These are phyloP conservation scores for Verticillium alfalfae DNA, from an alignment of 2,329 filamentous ascomycete genomes.

Conservation along the genomic window DNA sequence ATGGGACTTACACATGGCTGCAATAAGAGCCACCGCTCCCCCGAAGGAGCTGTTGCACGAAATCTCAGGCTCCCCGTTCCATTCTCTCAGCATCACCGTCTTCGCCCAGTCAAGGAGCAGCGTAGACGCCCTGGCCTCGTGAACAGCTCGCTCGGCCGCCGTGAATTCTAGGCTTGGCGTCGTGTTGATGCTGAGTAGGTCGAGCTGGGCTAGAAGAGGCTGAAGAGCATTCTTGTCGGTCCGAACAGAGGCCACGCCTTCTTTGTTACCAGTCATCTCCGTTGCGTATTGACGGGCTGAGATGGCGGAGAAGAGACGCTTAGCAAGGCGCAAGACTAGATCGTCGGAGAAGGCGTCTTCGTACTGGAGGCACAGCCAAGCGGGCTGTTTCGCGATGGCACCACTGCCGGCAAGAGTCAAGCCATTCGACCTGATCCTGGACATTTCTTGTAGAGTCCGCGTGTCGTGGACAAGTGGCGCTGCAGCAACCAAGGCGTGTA, in stretches of 20 bases:
- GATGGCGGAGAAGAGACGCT: slow-evolving; percentile 53
- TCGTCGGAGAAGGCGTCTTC: slow-evolving; percentile 59
- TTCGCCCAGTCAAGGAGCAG: slow-evolving; percentile 66
- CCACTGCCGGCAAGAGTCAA: slow-evolving; percentile 41
- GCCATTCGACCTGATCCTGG: slow-evolving; percentile 51
- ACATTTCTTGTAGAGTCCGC: slow-evolving; percentile 51
- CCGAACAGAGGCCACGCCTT: slow-evolving; percentile 21
- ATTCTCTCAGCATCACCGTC: slow-evolving; percentile 70
- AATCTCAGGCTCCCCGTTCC: slow-evolving; percentile 71
- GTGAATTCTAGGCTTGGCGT: slow-evolving; percentile 42
- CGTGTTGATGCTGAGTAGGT: slow-evolving; percentile 40
- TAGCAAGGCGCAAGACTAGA: slow-evolving; percentile 53
- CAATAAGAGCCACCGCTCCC: slow-evolving; percentile 69
- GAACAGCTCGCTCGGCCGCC: slow-evolving; percentile 44
- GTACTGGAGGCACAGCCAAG: slow-evolving; percentile 50
- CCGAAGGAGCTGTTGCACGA: slow-evolving; percentile 66
- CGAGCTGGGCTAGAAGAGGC: slow-evolving; percentile 46
- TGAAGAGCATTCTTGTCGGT: slow-evolving; percentile 37
- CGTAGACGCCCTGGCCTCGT: slow-evolving; percentile 52
- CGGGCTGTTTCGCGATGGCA: slow-evolving; percentile 37
- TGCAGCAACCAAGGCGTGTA: slow-evolving; percentile 57
- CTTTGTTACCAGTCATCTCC: slow-evolving; percentile 32
- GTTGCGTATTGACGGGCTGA: slow-evolving; percentile 45
- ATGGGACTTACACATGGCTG: slow-evolving; percentile 59
- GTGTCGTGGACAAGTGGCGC: slow-evolving; percentile 44